These are phyloP conservation scores for Aspergillus nidulans DNA, from an alignment of 495 filamentous ascomycete genomes.

Conservation along the genomic window DNA sequence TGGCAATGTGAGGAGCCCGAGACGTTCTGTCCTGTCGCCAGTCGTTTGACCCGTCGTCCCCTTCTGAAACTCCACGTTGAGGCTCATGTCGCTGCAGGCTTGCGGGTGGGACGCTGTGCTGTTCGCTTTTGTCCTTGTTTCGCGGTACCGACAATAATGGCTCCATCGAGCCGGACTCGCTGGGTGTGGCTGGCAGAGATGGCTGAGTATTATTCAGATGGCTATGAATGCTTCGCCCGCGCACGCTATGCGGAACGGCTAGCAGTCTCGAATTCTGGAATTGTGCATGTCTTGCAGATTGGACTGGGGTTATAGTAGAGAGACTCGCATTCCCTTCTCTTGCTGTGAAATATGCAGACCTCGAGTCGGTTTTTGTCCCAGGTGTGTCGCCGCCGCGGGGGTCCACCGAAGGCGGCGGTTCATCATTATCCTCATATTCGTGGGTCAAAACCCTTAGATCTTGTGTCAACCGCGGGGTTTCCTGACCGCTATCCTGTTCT, in stretches of 20 bases:
- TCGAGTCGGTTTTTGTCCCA: constrained; percentile 16
- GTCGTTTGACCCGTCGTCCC: constrained; percentile 5
- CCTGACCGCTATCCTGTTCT: constrained; percentile 12
- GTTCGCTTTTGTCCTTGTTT: constrained; percentile 24
- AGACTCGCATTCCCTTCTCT: constrained; percentile 11
- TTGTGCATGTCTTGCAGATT: neutral
- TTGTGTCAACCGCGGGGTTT: neutral
- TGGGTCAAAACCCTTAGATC: constrained; percentile 10
- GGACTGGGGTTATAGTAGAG: neutral
- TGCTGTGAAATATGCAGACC: constrained; percentile 22
- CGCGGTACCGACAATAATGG: constrained; percentile 25
- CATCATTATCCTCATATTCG: constrained; percentile 3
- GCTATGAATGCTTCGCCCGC: constrained; percentile 17
- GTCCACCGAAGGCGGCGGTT: neutral
- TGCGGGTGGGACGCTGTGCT: constrained; percentile 18
- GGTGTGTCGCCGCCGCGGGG: neutral
- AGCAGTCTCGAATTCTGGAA: neutral
- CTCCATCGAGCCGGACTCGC: constrained; percentile 38
- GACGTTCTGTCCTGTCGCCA: constrained; percentile 8
- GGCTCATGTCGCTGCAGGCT: constrained; percentile 33
- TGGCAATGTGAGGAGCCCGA: constrained; percentile 25
- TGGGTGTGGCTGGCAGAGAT: constrained; percentile 24
- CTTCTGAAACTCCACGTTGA: constrained; percentile 23
- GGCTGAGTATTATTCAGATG: constrained; percentile 20
- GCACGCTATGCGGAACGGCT: constrained; percentile 7